Base-by-base conservation (phyloP, 352 stramenopile species). In the Globisporangium viniferum region DNA sequence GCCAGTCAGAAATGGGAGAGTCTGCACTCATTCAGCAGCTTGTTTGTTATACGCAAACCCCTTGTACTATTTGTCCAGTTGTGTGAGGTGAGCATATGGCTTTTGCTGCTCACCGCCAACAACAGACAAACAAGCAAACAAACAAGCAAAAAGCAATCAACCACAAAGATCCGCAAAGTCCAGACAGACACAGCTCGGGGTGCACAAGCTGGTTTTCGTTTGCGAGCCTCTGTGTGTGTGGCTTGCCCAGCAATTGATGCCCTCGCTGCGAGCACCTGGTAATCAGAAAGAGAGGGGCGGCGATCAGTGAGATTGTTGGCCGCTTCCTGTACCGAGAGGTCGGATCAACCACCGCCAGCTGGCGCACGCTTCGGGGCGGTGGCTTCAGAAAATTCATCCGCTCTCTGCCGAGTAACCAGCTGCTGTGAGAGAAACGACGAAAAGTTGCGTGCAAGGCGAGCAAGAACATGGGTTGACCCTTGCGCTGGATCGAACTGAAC, bases 401-500 rank as follows among this genome's bases (percentile, higher is more conserved):
- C 27, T 59, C 27, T 59, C 53, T 59, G 53, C 27, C 14, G 24
- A 10, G 18, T 5, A 5, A 27, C 29, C 54, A 60, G 54, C 31
- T 44, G 54, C 29, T n/a, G 54, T 35, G 20, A 18, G 31, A 60
- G 54, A 60, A 60, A 22, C 10, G 4, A 7, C 29, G 54, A n/a
- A 33, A 33, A 60, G 18, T 60, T 44, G 31, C 20, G 31, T 15
- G 51, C 22, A 57, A 35, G 51, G n/a, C 44, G 18, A 51, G 8
- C 44, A 41, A 15, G 41, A 49, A 24, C 29, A 27, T 27, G 31
- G 31, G 54, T 44, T 60, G 27, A 44, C 54, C 1, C 18, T 41
- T 44, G 54, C 31, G 31, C 54, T 60, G 54, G 54, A 60, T 60
- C 54, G 54, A 60, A 60, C 54, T 60, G 54, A 60, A 60, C 54